phyloP scores from a whole-genome alignment of 208 protist species.

The Leishmania gerbilli region DNA sequence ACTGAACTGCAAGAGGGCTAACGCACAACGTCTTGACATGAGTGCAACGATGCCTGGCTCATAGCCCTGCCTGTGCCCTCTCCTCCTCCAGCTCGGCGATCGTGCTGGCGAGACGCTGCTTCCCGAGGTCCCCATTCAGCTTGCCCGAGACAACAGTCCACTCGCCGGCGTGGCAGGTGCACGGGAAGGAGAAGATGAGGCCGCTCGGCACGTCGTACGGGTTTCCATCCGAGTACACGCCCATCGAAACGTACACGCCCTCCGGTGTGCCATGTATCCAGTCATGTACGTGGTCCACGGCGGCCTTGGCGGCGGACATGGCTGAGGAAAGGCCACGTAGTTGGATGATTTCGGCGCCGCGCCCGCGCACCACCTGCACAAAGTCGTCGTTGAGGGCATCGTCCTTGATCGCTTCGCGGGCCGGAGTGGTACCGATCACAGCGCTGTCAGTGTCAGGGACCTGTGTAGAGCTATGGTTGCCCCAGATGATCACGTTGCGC shows the following conservation, averaged over 20 bases:
- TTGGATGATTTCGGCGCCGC: constrained; percentile 94
- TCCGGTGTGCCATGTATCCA: constrained; percentile 68
- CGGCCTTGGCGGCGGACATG: constrained; percentile 92
- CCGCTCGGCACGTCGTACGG: constrained; percentile 90
- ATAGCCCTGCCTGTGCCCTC: constrained; percentile 28
- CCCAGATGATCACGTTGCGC: constrained; percentile 95
- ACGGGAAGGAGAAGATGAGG: constrained; percentile 95
- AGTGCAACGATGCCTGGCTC: neutral
- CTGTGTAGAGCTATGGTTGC: constrained; percentile 96
- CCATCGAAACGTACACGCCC: constrained; percentile 92
- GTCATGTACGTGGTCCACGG: constrained; percentile 73
- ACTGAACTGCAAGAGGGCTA: neutral
- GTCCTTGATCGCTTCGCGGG: constrained; percentile 63
- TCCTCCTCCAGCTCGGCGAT: constrained; percentile 60
- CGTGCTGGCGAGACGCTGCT: constrained; percentile 41
- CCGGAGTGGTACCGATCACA: constrained; percentile 53
- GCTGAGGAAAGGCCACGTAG: constrained; percentile 87
- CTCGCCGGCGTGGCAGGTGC: constrained; percentile 80
- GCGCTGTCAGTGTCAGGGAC: constrained; percentile 92
- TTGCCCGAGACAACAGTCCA: constrained; percentile 86
- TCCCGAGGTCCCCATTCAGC: constrained; percentile 23
- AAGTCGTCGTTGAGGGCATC: constrained; percentile 77
- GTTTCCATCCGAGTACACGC: constrained; percentile 88
- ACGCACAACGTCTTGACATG: neutral
- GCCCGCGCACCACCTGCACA: constrained; percentile 86